phyloP scores from a whole-genome alignment of 179 eudicot species.

The Pouteria campechiana region DNA sequence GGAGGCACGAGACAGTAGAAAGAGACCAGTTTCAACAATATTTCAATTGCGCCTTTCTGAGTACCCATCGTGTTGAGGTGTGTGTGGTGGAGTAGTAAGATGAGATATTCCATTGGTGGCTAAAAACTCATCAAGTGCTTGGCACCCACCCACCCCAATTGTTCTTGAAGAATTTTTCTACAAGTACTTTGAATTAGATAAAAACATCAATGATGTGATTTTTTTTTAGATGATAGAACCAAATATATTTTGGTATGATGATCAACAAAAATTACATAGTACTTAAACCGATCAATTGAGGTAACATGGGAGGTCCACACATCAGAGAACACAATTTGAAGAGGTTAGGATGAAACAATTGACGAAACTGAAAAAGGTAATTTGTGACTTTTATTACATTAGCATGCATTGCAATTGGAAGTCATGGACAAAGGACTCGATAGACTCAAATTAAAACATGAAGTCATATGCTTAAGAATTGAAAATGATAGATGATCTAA shows the following conservation, averaged over 20 bases:
- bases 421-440: not conserved
- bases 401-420: not conserved
- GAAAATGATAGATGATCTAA: not conserved
- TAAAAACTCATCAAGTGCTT: not conserved
- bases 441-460: not conserved
- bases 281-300: not conserved
- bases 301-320: not conserved
- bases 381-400: not conserved
- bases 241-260: not conserved
- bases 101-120: constrained; percentile 1
- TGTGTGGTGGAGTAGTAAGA: constrained; percentile 1
- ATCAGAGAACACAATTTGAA: not conserved
- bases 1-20: not conserved
- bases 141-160: not conserved
- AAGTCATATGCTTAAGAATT: not conserved
- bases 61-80: not conserved
- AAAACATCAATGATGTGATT: not conserved
- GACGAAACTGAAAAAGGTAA: not conserved
- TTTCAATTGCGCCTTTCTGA: too few species aligned
- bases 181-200: not conserved
- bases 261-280: not conserved
- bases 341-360: not conserved
- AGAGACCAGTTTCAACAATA: not conserved
- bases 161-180: not conserved
- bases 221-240: not conserved